Conservation (phyloP, 2,329 filamentous ascomycete species). For the Ilyonectria robusta region DNA sequence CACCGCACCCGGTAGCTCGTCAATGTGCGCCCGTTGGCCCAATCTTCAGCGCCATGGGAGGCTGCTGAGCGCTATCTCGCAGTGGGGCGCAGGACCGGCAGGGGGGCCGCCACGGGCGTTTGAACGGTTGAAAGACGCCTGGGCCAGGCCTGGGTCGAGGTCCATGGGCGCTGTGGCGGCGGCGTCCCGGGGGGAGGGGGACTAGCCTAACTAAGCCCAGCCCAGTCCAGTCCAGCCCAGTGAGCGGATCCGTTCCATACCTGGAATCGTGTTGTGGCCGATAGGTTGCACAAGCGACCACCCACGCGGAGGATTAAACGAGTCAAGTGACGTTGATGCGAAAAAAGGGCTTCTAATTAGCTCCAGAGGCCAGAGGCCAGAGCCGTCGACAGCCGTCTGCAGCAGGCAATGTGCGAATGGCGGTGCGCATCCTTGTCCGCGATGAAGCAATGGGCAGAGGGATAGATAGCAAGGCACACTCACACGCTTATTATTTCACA, state of each 20-base stretch:
- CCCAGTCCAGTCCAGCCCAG: too few species aligned
- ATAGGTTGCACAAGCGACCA: too few species aligned
- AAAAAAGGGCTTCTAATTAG: too few species aligned
- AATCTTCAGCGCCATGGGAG: slow-evolving; percentile 3
- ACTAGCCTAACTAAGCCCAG: too few species aligned
- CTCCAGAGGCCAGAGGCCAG: too few species aligned
- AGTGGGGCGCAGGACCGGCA: slow-evolving; percentile 15
- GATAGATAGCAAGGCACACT: neutral
- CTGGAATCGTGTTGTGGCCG: too few species aligned
- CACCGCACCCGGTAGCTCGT: neutral
- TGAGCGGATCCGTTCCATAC: too few species aligned
- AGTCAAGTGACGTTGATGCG: too few species aligned
- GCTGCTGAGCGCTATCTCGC: slow-evolving; percentile 22
- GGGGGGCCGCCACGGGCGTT: neutral
- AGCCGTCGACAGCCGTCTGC: too few species aligned
- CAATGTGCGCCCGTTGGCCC: slow-evolving; percentile 15
- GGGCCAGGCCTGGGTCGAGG: slow-evolving; percentile 20
- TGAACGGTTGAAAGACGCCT: neutral
- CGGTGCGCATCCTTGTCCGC: neutral
- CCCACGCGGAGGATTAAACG: too few species aligned
- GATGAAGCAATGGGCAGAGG: neutral
- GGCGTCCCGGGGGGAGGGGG: too few species aligned
- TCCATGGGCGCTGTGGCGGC: neutral
- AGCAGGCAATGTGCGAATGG: neutral
- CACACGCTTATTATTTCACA: neutral